Evolutionary conservation across 108 stramenopile species (phyloP).

Genomic region (Nitzschia sp.): DNA sequence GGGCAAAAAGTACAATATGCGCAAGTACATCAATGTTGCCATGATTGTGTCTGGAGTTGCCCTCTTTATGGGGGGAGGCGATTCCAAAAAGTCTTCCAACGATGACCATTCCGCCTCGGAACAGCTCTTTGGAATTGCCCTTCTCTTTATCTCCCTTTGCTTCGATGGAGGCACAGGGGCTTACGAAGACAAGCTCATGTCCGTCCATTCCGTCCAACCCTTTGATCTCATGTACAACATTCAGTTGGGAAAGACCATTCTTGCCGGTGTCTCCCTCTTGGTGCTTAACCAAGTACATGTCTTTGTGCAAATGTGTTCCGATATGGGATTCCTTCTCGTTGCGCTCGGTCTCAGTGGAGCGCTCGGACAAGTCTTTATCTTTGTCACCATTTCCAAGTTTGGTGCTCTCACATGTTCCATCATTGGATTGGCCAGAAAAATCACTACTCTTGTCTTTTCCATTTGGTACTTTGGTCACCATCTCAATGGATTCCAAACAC

Average conservation of each 20-base stretch:
- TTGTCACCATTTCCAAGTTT: slow-evolving; percentile 97
- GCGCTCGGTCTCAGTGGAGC: slow-evolving; percentile 93
- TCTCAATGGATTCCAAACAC: slow-evolving; percentile 75
- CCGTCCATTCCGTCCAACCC: slow-evolving; percentile 91
- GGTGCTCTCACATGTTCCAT: slow-evolving; percentile 96
- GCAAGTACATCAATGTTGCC: slow-evolving; percentile 92
- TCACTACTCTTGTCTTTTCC: slow-evolving; percentile 90
- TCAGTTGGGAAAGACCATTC: slow-evolving; percentile 95
- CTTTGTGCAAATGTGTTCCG: slow-evolving; percentile 92
- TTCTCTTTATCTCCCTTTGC: slow-evolving; percentile 94
- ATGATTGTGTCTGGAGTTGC: slow-evolving; percentile 93
- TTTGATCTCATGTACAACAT: slow-evolving; percentile 99
- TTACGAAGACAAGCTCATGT: slow-evolving; percentile 99
- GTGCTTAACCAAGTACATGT: slow-evolving; percentile 90
- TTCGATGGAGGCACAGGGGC: slow-evolving; percentile 98
- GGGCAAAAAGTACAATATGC: slow-evolving; percentile 90
- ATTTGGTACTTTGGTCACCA: slow-evolving; percentile 94
- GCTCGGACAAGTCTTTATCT: slow-evolving; percentile 94
- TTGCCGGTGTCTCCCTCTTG: slow-evolving; percentile 88
- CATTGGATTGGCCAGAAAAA: slow-evolving; percentile 94
- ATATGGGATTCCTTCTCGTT: slow-evolving; percentile 92
- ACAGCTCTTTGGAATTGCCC: slow-evolving; percentile 83
- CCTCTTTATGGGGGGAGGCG: slow-evolving; percentile 94
- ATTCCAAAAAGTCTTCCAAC: slow-evolving; percentile 19
- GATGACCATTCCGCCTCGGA: slow-evolving; percentile 48